Evolutionary conservation across 495 filamentous ascomycete genomes (phyloP).

Genomic region (Penicillium verhagenii): DNA sequence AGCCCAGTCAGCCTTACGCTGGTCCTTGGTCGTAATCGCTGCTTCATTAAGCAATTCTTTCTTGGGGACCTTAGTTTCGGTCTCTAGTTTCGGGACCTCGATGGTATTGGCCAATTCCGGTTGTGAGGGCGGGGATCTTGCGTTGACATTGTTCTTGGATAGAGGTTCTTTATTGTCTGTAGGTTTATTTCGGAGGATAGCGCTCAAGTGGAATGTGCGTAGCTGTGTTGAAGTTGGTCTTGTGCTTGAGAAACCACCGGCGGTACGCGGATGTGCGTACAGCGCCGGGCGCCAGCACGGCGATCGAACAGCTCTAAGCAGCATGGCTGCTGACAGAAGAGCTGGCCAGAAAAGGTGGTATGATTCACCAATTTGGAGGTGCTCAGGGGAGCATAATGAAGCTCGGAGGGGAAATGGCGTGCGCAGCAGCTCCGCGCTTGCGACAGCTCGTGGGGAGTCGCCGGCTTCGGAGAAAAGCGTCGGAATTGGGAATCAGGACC

Average conservation of each 20-base stretch:
- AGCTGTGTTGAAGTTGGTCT: slow-evolving; percentile 27
- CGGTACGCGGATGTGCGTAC: slow-evolving; percentile 29
- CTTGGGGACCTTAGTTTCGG: slow-evolving; percentile 33
- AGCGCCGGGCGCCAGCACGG: slow-evolving; percentile 40
- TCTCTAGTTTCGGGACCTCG: slow-evolving; percentile 23
- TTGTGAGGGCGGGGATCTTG: slow-evolving; percentile 10
- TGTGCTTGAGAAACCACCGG: slow-evolving; percentile 29
- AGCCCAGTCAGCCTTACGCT: slow-evolving; percentile 95
- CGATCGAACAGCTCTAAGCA: slow-evolving; percentile 44
- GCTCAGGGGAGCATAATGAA: slow-evolving; percentile 34
- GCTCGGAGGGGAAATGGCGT: slow-evolving; percentile 12
- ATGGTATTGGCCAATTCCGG: slow-evolving; percentile 21
- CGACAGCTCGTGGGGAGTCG: slow-evolving; percentile 30
- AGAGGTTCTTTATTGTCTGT: slow-evolving; percentile 12
- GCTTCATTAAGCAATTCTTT: slow-evolving; percentile 57
- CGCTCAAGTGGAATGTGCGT: slow-evolving; percentile 28
- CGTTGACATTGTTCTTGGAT: slow-evolving; percentile 7
- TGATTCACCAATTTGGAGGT: background rate
- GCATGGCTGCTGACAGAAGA: slow-evolving; percentile 31
- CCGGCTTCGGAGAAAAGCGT: slow-evolving; percentile 43
- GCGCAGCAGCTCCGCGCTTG: slow-evolving; percentile 4
- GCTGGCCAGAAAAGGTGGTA: background rate
- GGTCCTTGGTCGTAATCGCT: slow-evolving; percentile 67
- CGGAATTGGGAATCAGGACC: background rate
- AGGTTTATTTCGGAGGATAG: slow-evolving; percentile 20